Conservation (phyloP, 371 early-diverging fungal species). For the Mortierella sp. region DNA sequence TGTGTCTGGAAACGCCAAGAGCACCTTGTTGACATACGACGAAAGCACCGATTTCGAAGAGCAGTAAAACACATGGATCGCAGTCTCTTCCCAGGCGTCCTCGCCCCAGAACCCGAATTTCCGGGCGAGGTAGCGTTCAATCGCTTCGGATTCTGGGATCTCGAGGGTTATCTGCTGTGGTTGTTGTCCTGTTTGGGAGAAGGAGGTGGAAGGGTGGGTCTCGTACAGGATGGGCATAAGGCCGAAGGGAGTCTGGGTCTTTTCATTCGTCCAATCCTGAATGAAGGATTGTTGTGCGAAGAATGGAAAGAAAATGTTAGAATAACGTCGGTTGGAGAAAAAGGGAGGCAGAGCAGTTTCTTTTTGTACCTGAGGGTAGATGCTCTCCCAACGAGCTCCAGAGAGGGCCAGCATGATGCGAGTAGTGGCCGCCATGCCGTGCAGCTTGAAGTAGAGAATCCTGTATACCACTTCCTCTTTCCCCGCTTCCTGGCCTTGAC, state of each 20-base stretch:
- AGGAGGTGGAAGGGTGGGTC: constrained; percentile 6
- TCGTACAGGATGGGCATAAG: constrained; percentile 51
- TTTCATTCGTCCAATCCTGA: constrained; percentile 40
- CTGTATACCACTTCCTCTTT: constrained; percentile 19
- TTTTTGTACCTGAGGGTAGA: constrained; percentile 31
- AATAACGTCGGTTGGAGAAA: not conserved
- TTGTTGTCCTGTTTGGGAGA: too few species aligned
- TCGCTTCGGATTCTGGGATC: constrained; percentile 50
- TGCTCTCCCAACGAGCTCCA: constrained; percentile 38
- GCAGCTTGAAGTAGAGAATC: constrained; percentile 41
- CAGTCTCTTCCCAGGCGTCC: constrained; percentile 46
- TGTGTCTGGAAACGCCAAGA: constrained; percentile 44
- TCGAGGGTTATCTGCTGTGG: constrained; percentile 23
- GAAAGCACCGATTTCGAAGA: constrained; percentile 47
- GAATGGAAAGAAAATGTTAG: not conserved
- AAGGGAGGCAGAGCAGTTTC: not conserved
- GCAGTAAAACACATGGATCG: constrained; percentile 44
- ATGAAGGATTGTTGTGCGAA: too few species aligned
- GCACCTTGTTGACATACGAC: constrained; percentile 40
- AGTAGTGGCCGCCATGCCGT: constrained; percentile 49
- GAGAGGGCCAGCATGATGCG: constrained; percentile 40
- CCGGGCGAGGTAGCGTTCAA: constrained; percentile 46
- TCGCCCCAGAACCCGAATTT: constrained; percentile 33
- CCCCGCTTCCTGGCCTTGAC: not conserved
- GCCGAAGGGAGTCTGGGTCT: constrained; percentile 24